Evolutionary conservation across 495 filamentous ascomycete genomes (phyloP).

Genomic region (Penicillium nucicola): DNA sequence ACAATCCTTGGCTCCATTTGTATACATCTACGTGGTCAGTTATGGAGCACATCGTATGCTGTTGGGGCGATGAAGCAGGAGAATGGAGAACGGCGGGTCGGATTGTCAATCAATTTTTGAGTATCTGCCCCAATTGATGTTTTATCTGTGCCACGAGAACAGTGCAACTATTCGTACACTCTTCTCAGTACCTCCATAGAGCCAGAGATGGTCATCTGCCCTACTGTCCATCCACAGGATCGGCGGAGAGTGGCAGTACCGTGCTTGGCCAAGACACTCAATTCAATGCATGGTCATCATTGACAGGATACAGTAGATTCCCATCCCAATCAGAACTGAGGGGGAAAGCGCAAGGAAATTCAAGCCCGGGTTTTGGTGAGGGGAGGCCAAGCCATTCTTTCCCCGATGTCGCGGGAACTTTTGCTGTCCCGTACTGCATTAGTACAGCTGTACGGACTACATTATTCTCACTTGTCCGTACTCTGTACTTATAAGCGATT

Average conservation of each 20-base stretch:
- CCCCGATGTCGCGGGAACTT: conserved; percentile 7
- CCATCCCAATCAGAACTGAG: no score
- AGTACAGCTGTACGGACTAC: background rate
- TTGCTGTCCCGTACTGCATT: background rate
- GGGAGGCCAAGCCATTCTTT: conserved; percentile 4
- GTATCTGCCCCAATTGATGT: conserved; percentile 1
- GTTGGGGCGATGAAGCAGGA: conserved; percentile 5
- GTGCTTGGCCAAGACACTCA: background rate
- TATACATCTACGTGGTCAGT: no score
- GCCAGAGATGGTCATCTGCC: background rate
- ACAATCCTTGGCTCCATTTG: background rate
- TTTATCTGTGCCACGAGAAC: conserved; percentile 1
- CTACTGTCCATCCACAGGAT: background rate
- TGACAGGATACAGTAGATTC: no score
- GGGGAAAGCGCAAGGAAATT: background rate
- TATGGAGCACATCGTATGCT: no score
- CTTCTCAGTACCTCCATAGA: background rate
- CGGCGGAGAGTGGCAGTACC: no score
- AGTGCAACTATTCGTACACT: background rate
- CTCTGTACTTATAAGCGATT: background rate
- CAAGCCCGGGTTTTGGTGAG: background rate
- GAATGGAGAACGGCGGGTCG: background rate
- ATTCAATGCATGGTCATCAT: conserved; percentile 2
- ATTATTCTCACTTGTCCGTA: background rate
- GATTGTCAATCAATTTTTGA: conserved; percentile 4